Evolutionary conservation across 805 yeast genomes (phyloP), one percentile per base, ranked within the genome.

Genomic region (Teunomyces kruisii): DNA sequence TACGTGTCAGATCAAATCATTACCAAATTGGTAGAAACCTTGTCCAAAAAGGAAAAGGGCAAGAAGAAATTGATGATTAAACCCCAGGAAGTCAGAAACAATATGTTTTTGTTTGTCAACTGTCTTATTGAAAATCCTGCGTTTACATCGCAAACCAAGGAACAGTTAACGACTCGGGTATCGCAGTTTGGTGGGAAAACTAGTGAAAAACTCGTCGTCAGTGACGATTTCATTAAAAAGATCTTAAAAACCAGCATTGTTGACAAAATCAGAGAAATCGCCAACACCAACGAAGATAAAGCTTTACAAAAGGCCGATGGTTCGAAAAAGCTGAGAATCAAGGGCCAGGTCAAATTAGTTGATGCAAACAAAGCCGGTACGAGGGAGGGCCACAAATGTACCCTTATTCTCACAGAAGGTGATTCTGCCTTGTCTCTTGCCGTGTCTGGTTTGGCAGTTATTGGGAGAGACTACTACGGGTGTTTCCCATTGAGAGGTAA

Each of bases 341-440:
- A 96, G 30, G 91, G 90, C 31, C 86, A 86, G 60, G 87, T 87
- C 4, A 92, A 92, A 64, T 77, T 94, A 43, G 96, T 87, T 54
- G 99, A 94, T 70, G 99, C 99, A 1, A 90, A 91, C 63, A 88
- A 79, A 61, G 99, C 99, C 0, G 99, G 99, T 49, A 92, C 98
- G 0, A 81, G 76, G 50, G 97, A 91, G 15, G 96, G 97, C 22
- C 76, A 84, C 57, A 87, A 88, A 64, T 91, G 98, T 73, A 92
- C 98, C 1, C 74, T 94, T 57, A 88, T 94, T 58, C 68, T 94
- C 47, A 94, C 99, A 2, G 99, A 94, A 71, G 99, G 99, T 60
- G 97, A 91, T 59, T 94, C 99, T 51, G 99, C 99, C 54, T 75
- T 81, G 72, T 80, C 96, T 2, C 74, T 88, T 49, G 99, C 99